Percentiles rank a stretch among this genome's conserved stretches.
Evolutionary conservation across 305 asterid species (phyloP).

Genomic region (Fraxinus angustifolia): DNA sequence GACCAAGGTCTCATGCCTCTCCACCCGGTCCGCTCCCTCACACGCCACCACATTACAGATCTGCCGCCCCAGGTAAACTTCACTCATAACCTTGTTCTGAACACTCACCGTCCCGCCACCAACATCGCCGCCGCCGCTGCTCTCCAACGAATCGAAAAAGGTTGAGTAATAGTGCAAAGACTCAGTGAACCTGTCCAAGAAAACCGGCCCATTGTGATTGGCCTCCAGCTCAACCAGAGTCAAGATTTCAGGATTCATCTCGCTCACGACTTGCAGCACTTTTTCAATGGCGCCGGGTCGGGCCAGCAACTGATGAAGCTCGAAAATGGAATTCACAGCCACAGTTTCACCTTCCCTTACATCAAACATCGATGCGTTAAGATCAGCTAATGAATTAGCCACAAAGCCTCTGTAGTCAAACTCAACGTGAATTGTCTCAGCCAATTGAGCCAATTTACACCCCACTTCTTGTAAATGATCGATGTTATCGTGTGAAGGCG

Average conservation of each 20-base stretch:
- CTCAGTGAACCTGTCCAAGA: conserved; percentile 81
- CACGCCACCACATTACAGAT: conserved; percentile 87
- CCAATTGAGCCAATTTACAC: conserved; percentile 63
- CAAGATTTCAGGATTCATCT: conserved; percentile 59
- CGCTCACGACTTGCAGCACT: conserved; percentile 51
- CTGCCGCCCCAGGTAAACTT: conserved; percentile 80
- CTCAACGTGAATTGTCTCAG: conserved; percentile 59
- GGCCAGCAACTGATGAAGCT: conserved; percentile 67
- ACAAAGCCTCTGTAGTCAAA: conserved; percentile 74
- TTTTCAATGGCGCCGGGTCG: conserved; percentile 60
- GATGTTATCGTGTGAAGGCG: conserved; percentile 59
- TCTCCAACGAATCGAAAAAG: conserved; percentile 81
- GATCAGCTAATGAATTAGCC: conserved; percentile 69
- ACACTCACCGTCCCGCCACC: conserved; percentile 45
- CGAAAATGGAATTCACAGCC: conserved; percentile 81
- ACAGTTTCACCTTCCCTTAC: conserved; percentile 64
- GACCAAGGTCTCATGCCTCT: conserved; percentile 78
- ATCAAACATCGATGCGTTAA: conserved; percentile 66
- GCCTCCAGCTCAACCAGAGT: conserved; percentile 93
- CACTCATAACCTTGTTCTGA: conserved; percentile 80
- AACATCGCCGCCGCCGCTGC: conserved; percentile 28
- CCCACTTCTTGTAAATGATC: conserved; percentile 80
- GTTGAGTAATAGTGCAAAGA: conserved; percentile 79
- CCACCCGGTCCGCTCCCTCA: conserved; percentile 86
- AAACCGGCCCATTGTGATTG: conserved; percentile 63